These are phyloP conservation scores for Thyridium curvatum DNA, from an alignment of 2,329 filamentous ascomycete genomes.

Conservation along the genomic window DNA sequence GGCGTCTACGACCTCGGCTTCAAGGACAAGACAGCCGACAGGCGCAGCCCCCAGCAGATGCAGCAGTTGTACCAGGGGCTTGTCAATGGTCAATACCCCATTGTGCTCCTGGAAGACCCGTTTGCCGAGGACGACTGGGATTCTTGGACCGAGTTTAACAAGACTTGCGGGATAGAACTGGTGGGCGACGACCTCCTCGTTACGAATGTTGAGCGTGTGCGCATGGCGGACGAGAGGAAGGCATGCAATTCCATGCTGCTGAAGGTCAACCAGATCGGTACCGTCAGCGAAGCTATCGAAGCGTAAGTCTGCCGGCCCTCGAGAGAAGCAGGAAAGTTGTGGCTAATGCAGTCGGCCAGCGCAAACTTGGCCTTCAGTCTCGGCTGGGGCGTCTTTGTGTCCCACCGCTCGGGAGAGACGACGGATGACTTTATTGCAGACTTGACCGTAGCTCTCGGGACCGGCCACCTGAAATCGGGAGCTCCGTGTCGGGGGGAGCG, in stretches of 20 bases:
- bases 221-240: constrained; percentile 23
- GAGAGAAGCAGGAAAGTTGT: too few species aligned
- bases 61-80: constrained; percentile 21
- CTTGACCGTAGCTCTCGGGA: constrained; percentile 26
- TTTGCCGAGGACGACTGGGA: constrained; percentile 32
- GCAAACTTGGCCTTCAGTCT: constrained; percentile 22
- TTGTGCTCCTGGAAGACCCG: constrained; percentile 31
- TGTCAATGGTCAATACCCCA: constrained; percentile 25
- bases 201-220: constrained; percentile 27
- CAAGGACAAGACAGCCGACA: constrained; percentile 20
- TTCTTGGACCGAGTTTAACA: constrained; percentile 25
- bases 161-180: constrained; percentile 23
- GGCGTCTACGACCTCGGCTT: constrained; percentile 28
- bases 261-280: constrained; percentile 36
- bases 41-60: constrained; percentile 18
- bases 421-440: constrained; percentile 37
- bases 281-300: constrained; percentile 28
- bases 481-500: constrained; percentile 31
- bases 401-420: constrained; percentile 33
- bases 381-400: constrained; percentile 33
- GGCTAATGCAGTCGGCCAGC: constrained; percentile 9
- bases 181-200: constrained; percentile 33
- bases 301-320: constrained; percentile 18
- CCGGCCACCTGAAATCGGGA: constrained; percentile 33
- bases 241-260: constrained; percentile 32